Percentiles rank a stretch among this genome's conserved stretches.
Conservation (phyloP, 805 yeast species). For the Ogataea thermomethanolica region DNA sequence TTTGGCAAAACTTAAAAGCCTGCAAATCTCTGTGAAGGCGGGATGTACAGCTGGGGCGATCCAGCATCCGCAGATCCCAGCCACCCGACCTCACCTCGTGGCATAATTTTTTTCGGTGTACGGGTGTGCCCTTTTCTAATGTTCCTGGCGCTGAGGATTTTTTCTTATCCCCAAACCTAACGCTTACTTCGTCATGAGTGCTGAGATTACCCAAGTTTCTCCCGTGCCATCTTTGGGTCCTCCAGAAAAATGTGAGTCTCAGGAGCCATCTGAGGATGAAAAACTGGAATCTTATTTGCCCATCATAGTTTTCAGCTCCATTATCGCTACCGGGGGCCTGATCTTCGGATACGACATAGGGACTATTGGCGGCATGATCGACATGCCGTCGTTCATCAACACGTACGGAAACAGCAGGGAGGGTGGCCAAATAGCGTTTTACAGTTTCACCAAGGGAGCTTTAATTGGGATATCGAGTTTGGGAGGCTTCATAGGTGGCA, state of each 20-base stretch:
- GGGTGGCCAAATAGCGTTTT: constrained; percentile 9
- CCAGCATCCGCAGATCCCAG: too few relatives aligned
- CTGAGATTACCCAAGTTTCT: constrained; percentile 1
- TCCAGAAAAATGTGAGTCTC: neutral
- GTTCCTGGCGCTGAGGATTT: constrained; percentile 6
- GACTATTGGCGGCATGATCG: constrained; percentile 34
- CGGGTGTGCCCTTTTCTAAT: neutral
- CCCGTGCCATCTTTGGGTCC: constrained; percentile 1
- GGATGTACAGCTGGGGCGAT: too few relatives aligned
- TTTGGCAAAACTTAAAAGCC: too few relatives aligned
- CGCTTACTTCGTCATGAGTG: neutral
- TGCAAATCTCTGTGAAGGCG: too few relatives aligned
- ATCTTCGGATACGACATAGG: constrained; percentile 38
- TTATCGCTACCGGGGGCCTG: constrained; percentile 33
- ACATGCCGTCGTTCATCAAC: constrained; percentile 26
- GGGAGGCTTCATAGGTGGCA: constrained; percentile 34
- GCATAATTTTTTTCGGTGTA: constrained; percentile 4
- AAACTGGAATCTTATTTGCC: constrained; percentile 21
- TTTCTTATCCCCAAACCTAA: too few relatives aligned
- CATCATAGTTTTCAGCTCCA: constrained; percentile 22
- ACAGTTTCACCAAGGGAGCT: constrained; percentile 29
- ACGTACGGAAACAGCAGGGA: constrained; percentile 24
- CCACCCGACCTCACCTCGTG: too few relatives aligned
- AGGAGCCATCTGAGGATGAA: constrained; percentile 4
- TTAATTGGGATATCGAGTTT: constrained; percentile 30